Conservation (phyloP, 78 protist genomes). For the Pigoraptor vietnamica region DNA sequence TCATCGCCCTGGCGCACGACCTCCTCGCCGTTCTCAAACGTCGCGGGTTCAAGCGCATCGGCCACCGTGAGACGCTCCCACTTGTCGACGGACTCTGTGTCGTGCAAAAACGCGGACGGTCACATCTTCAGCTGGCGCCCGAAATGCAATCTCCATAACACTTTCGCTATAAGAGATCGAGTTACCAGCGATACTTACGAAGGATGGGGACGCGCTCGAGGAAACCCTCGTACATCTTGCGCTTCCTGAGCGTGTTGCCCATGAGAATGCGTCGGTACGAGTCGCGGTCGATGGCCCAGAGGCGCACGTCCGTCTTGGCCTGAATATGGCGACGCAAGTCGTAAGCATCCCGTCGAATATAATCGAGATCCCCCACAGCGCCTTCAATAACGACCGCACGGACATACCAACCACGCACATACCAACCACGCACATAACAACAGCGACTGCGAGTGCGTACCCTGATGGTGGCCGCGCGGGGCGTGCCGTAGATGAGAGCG, state of each 20-base stretch:
- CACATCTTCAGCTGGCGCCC: no score
- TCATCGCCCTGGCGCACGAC: conserved; percentile 65
- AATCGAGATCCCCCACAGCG: no score
- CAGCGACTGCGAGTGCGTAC: neutral
- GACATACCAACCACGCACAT: neutral
- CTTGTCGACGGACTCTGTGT: conserved; percentile 24
- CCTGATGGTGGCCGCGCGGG: conserved; percentile 87
- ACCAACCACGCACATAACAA: neutral
- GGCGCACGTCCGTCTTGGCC: conserved; percentile 8
- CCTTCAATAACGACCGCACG: neutral
- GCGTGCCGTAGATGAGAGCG: conserved; percentile 77
- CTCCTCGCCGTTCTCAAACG: conserved; percentile 45
- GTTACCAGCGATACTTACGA: neutral
- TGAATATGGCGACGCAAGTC: neutral
- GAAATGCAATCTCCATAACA: no score
- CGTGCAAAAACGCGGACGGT: conserved; percentile 17
- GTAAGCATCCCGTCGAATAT: no score
- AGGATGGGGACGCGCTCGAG: conserved; percentile 39
- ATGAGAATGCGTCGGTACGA: conserved; percentile 70
- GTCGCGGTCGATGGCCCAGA: conserved; percentile 46
- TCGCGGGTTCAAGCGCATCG: conserved; percentile 61
- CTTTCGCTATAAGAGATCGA: neutral
- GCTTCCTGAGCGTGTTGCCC: conserved; percentile 65
- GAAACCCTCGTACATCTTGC: conserved; percentile 74
- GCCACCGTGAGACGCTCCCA: conserved; percentile 66